phyloP scores from a whole-genome alignment of 2,329 filamentous ascomycete species.

The Exophiala oligosperma region DNA sequence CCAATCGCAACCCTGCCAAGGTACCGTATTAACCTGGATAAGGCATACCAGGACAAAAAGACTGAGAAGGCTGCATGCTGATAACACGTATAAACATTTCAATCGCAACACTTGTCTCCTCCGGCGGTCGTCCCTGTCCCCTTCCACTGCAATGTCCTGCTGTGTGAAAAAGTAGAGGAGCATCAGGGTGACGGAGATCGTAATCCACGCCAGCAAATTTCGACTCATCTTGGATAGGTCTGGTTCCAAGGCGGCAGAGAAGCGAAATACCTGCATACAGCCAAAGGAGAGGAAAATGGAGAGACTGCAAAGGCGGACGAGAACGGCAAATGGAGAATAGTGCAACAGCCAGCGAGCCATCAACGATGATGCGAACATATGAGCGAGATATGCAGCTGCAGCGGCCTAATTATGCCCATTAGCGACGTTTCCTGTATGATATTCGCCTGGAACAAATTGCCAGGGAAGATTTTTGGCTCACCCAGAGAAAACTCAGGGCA shows the following conservation, averaged over 20 bases:
- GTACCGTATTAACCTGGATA: not conserved
- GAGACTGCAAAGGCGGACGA: constrained; percentile 63
- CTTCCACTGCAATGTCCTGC: constrained; percentile 28
- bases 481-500: constrained; percentile 30
- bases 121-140: constrained; percentile 24
- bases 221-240: constrained; percentile 25
- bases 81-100: constrained; percentile 29
- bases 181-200: constrained; percentile 25
- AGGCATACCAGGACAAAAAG: constrained; percentile 4
- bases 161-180: constrained; percentile 27
- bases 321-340: constrained; percentile 75
- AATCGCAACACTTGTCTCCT: constrained; percentile 24
- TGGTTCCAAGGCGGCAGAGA: constrained; percentile 23
- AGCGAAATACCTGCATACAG: constrained; percentile 25
- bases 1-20: not conserved
- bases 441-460: too few relatives aligned
- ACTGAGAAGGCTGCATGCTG: constrained; percentile 24
- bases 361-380: constrained; percentile 29
- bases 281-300: constrained; percentile 28
- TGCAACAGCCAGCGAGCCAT: constrained; percentile 65
- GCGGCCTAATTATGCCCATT: constrained; percentile 17
- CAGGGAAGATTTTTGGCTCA: constrained; percentile 14
- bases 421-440: not conserved
- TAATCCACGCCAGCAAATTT: constrained; percentile 26
- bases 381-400: constrained; percentile 28